Evolutionary conservation across 805 yeast genomes (phyloP), one percentile per base, ranked within the genome.

Genomic region (Sungouiozyma intestinalis): DNA sequence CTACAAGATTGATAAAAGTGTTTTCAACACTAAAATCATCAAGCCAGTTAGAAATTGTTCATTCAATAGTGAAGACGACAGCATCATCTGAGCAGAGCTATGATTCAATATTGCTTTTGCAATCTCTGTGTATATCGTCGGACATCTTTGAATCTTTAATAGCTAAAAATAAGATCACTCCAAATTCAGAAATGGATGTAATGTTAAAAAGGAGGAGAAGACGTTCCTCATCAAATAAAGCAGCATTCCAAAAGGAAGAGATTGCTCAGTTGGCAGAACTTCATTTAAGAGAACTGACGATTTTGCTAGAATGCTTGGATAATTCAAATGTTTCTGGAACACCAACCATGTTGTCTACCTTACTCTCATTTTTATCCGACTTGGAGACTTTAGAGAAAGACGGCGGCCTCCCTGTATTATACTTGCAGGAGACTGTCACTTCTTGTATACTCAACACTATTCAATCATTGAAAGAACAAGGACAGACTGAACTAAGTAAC

Each of bases 341-440:
- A 24, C 69, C 78, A 2, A 68, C 66, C 18, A 62, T 79, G 39
- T 61, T 79, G 34, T 67, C 68, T 40, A 63, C 74, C 14, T 57
- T 79, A 45, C 79, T 84, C 64, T 73, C 73, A 48, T 67, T 81
- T 32, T 65, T 84, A 40, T 76, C 85, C 40, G 92, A 84, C 58
- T 66, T 83, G 49, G 92, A 84, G 58, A 79, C 94, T 21, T 69
- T 92, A 38, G 95, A 94, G 36, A 79, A 77, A 48, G 97, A 88
- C 58, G 95, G 95, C 34, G 85, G 86, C 44, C 67, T 92, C 47
- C 95, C 98, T 3, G 90, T 90, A 3, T 68, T 85, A 36, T 90
- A 88, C 52, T 81, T 94, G 1, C 95, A 92, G 64, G 97, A 92
- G 60, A 77, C 90, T 0, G 67, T 92, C 46, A 92, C 96, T 2